Base-by-base conservation (phyloP, 2,329 filamentous ascomycete species). In the Dothistroma septosporum region DNA sequence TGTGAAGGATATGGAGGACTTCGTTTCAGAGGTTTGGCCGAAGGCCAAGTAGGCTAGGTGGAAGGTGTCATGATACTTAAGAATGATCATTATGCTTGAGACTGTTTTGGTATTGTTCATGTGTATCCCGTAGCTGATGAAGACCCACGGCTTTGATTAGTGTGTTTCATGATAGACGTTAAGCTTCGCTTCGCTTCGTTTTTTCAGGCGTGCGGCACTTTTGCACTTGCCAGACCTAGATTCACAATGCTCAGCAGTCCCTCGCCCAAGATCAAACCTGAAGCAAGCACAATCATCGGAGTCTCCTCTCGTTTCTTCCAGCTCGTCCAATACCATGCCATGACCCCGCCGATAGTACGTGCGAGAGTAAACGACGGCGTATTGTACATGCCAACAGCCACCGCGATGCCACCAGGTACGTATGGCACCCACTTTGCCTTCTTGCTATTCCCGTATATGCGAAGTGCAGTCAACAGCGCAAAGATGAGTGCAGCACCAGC, bases 351-450 rank as follows among this genome's bases (percentile, higher is more conserved):
- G 10, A 91, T 85, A 0, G 91, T 90, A 63, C 94, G 82, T 0
- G 94, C 92, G 41, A 99, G 79, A 0, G 94, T 99, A 73, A 99
- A 99, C 0, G 91, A 96, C 0, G 94, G 94, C 0, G 93, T 91
- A 70, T 97, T 99, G 77, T 97, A 99, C 86, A 99, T 99, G 53
- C 94, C 92, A 69, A 97, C 91, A 44, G 94, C 94, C 21, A 99
- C 93, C 2, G 94, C 93, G 70, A 99, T 97, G 0, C 94, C 94
- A 7, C 94, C 93, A 0, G 94, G 94, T 12, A 99, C 81, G 73
- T 85, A 90, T 1, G 85, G 79, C 69, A 89, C 82, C 91, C 91
- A 96, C 62, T 78, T 76, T 55, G 72, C 75, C 71, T 76, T 69
- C 63, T 68, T 63, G 10, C 67, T 80, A 5, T 72, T 70, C 1